A percentile compares a stretch with the other conserved stretches of the same genome.
phyloP scores from a whole-genome alignment of 192 early-diverging fungal species.

The Coemansia erecta region DNA sequence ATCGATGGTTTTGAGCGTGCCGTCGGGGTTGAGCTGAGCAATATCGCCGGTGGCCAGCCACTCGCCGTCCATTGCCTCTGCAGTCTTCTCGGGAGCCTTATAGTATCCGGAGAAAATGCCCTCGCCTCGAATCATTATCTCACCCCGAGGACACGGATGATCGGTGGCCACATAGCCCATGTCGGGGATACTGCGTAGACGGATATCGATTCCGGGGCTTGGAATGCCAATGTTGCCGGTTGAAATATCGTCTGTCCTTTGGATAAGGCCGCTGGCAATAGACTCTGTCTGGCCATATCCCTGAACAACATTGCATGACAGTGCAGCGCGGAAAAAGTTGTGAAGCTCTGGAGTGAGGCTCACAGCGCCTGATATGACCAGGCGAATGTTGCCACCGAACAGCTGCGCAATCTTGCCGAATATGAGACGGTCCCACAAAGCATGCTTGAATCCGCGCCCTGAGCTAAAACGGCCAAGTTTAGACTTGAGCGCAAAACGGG shows the following conservation, averaged over 20 bases:
- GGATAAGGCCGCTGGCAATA: conserved; percentile 41
- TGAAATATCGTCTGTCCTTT: conserved; percentile 51
- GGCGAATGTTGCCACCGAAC: conserved; percentile 46
- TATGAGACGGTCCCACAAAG: conserved; percentile 73
- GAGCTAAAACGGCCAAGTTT: conserved; percentile 22
- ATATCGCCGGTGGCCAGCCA: conserved; percentile 84
- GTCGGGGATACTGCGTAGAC: conserved; percentile 79
- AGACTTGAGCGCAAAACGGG: conserved; percentile 47
- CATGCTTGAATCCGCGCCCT: conserved; percentile 63
- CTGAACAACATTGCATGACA: conserved; percentile 67
- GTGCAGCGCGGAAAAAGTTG: conserved; percentile 65
- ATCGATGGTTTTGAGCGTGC: conserved; percentile 69
- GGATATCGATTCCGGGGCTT: conserved; percentile 64
- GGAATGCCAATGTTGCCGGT: conserved; percentile 70
- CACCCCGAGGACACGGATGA: conserved; percentile 73
- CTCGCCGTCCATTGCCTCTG: conserved; percentile 56
- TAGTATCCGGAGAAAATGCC: conserved; percentile 67
- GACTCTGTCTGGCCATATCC: conserved; percentile 88
- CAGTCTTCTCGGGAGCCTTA: conserved; percentile 60
- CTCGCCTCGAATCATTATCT: conserved; percentile 74
- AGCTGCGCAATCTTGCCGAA: conserved; percentile 57
- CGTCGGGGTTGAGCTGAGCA: conserved; percentile 62
- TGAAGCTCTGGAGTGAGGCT: conserved; percentile 71
- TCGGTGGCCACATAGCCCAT: conserved; percentile 77
- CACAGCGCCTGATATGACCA: conserved; percentile 71